Base-by-base conservation (phyloP, 139 green algal species). In the Mesotaenium endlicherianum region DNA sequence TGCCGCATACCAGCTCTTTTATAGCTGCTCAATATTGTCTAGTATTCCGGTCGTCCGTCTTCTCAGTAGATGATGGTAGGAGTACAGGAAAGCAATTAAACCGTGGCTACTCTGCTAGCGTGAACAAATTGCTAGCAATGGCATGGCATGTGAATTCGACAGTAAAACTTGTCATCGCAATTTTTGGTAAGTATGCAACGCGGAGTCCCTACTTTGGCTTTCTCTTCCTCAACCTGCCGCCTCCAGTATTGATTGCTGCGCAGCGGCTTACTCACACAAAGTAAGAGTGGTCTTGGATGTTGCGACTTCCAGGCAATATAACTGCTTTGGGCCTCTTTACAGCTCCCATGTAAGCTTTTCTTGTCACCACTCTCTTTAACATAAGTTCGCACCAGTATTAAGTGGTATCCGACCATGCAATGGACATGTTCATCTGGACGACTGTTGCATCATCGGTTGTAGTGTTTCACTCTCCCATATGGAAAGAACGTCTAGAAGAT, bases 141-240 rank as follows among this genome's bases (percentile, higher is more conserved):
- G 72, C 41, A 1, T 80, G 72, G 72, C 39, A 30, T 26, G 26
- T 70, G 17, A 30, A 80, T 34, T 70, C 72, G 8, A 70, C 72
- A 36, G 72, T 80, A 36, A 80, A 80, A 36, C 72, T 80, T 36
- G 49, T 80, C 34, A 31, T 80, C 26, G 72, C 34, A 0, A 80
- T 80, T 42, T 0, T 80, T 30, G 67, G 67, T 75, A 31, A n/a
- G 55, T 68, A 8, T n/a, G n/a, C 11, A n/a, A 14, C 14, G 55
- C 16, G 36, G 11, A 20, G 2, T 68, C 14, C 11, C 55, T 30
- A 8, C 55, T 30, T 30, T 31, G 30, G 30, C 0, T 75, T 4
- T 53, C 38, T 3, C 36, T 20, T 38, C 1, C 67, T 14, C 67
- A 20, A 34, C 0, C 36, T 2, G n/a, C 5, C 55, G 55, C 26